Evolutionary conservation across 1,284 basidiomycete genomes (phyloP).

Genomic region (Moesziomyces globuligerus): DNA sequence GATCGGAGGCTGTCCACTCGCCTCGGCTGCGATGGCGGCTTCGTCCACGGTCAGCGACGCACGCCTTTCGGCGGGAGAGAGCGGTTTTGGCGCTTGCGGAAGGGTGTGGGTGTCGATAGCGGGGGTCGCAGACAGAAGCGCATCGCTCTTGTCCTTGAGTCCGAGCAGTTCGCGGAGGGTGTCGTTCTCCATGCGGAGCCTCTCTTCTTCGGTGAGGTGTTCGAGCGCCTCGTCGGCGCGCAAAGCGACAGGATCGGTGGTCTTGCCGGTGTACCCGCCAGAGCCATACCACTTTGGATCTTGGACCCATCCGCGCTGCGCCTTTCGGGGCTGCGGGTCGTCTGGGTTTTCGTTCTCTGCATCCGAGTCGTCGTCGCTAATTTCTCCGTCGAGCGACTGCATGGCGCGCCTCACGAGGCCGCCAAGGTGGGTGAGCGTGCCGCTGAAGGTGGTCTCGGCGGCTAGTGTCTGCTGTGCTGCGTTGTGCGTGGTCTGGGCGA

Average conservation of each 20-base stretch:
- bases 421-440: conserved; percentile 52
- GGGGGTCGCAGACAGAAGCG: conserved; percentile 13
- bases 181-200: conserved; percentile 62
- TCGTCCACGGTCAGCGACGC: conserved; percentile 44
- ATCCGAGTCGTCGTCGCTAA: conserved; percentile 19
- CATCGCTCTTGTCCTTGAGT: conserved; percentile 48
- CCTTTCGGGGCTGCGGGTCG: conserved; percentile 6
- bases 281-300: conserved; percentile 59
- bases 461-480: conserved; percentile 50
- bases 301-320: conserved; percentile 35
- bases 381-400: conserved; percentile 54
- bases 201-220: conserved; percentile 56
- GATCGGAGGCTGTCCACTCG: conserved; percentile 38
- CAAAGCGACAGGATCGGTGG: conserved; percentile 45
- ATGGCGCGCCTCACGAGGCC: conserved; percentile 54
- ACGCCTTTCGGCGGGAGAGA: conserved; percentile 27
- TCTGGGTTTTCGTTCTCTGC: conserved; percentile 16
- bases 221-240: conserved; percentile 55
- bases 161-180: conserved; percentile 58
- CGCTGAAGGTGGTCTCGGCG: conserved; percentile 47
- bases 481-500: conserved; percentile 68
- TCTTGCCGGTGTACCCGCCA: conserved; percentile 61
- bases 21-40: conserved; percentile 45
- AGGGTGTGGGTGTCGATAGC: background rate
- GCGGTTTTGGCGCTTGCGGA: conserved; percentile 7